phyloP scores from a whole-genome alignment of 306 rosid species.

The Pyrus pyrifolia region DNA sequence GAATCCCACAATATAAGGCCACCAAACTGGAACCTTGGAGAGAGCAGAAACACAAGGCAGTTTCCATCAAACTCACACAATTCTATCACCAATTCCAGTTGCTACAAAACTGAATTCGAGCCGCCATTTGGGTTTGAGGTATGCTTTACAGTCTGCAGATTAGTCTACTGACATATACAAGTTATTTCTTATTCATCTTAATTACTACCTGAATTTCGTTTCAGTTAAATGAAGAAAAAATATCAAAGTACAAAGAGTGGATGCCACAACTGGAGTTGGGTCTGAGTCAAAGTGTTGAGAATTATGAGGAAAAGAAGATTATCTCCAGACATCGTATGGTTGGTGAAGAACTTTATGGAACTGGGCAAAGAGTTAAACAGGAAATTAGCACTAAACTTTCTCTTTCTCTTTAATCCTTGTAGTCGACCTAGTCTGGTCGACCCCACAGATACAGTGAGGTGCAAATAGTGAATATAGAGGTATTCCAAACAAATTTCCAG shows the following conservation, averaged over 20 bases:
- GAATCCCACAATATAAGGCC: background rate
- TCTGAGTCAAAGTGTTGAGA: constrained; percentile 31
- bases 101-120: constrained; percentile 24
- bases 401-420: constrained; percentile 38
- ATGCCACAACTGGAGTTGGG: constrained; percentile 57
- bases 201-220: too few species aligned
- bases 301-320: constrained; percentile 18
- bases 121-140: constrained; percentile 47
- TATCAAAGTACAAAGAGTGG: constrained; percentile 29
- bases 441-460: too few species aligned
- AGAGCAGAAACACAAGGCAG: constrained; percentile 2
- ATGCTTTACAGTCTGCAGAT: background rate
- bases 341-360: constrained; percentile 15
- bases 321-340: background rate
- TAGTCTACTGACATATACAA: background rate
- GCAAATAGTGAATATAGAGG: background rate
- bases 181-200: background rate
- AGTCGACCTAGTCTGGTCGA: too few species aligned
- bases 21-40: constrained; percentile 1
- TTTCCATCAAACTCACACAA: constrained; percentile 20
- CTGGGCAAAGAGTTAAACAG: constrained; percentile 13
- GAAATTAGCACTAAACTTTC: constrained; percentile 65
- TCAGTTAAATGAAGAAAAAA: constrained; percentile 40
- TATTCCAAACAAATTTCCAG: background rate
- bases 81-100: constrained; percentile 10